Base-by-base conservation (phyloP, 305 asterid species). In the Fraxinus velutina region DNA sequence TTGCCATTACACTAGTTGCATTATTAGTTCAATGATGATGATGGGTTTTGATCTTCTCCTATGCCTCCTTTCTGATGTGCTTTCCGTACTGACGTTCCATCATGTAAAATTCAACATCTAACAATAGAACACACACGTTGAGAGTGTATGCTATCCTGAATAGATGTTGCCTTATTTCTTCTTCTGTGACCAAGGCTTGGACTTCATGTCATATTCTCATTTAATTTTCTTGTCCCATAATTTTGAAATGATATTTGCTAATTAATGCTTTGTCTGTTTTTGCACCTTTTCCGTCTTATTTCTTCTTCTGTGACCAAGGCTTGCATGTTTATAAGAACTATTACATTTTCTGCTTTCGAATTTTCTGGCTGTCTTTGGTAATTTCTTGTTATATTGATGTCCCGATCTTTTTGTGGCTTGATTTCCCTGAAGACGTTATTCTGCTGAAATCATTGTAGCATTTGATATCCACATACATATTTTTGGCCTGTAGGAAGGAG, bases 401-500 rank as follows among this genome's bases (percentile, higher is more conserved):
- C 60, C 15, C 6, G 27, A 76, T 76, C 34, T 47, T 30, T 27
- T 24, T 50, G 3, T 8, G n/a, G 39, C 24, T 76, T 55, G 44
- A 44, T 80, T 50, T 75, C 73, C 70, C 34, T 1, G 81, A 57
- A 68, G 27, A 29, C 12, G 29, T 68, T 68, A 27, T 66, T 68
- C 19, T 68, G 75, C 19, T 12, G 8, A 50, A 70, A 24, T 80
- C 72, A 76, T 24, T 77, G 32, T 78, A 47, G 75, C 73, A 83
- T 60, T 77, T 81, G 88, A 75, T 83, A 79, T 75, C 37, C 78
- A 50, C 79, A 27, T 79, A 72, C 27, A 17, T 44, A 68, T 60
- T 79, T 73, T 33, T 73, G 75, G 27, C 84, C 73, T 78, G 81
- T 84, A 93, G 97, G 95, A 85, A 80, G 89, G 86, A 68, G 86